These are phyloP conservation scores for Chionographis japonica DNA, from an alignment of 106 monocot genomes.

Conservation along the genomic window DNA sequence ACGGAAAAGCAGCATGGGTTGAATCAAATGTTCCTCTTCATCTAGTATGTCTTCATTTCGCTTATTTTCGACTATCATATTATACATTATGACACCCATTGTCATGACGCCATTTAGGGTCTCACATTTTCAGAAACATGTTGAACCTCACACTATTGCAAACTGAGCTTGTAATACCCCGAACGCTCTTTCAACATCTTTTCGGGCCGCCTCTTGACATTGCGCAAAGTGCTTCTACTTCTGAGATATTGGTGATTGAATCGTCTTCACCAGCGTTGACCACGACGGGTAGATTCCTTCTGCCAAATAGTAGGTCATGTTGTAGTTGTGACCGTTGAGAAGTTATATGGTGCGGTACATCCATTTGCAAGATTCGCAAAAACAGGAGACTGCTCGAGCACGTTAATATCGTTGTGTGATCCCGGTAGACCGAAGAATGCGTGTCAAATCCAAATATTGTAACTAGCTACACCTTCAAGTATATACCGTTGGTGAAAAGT, in stretches of 20 bases:
- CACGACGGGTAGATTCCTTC: not conserved
- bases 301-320: not conserved
- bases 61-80: too few relatives aligned
- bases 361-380: not conserved
- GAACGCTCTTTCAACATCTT: not conserved
- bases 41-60: too few relatives aligned
- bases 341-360: not conserved
- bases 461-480: not conserved
- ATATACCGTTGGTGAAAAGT: not conserved
- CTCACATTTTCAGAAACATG: not conserved
- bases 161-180: not conserved
- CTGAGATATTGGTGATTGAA: not conserved
- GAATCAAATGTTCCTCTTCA: too few relatives aligned
- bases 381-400: not conserved
- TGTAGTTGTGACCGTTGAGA: not conserved
- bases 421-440: not conserved
- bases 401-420: not conserved
- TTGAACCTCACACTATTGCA: not conserved
- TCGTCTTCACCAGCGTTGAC: not conserved
- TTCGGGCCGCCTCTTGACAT: not conserved
- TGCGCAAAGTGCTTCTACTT: not conserved
- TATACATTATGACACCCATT: not conserved
- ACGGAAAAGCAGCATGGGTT: too few relatives aligned
- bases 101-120: not conserved
- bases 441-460: not conserved